A percentile compares a stretch with the other conserved stretches of the same genome.
These are phyloP conservation scores for Vinca minor DNA, from an alignment of 257 asterid species.

Conservation along the genomic window DNA sequence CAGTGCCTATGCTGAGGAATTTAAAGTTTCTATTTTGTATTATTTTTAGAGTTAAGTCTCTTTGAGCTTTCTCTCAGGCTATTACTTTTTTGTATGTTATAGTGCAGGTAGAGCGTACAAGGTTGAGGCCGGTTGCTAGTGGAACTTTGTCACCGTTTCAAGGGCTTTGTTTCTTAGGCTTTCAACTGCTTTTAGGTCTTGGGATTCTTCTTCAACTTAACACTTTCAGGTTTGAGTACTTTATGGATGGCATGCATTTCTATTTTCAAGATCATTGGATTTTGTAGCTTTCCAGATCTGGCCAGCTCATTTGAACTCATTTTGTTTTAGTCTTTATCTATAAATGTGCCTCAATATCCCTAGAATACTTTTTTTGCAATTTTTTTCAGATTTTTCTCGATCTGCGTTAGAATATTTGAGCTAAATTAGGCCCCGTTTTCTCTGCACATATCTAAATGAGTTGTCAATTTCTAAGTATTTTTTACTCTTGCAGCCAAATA, in stretches of 20 bases:
- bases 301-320: neutral
- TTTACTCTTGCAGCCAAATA: constrained; percentile 49
- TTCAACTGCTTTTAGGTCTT: constrained; percentile 79
- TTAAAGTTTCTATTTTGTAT: neutral
- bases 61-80: neutral
- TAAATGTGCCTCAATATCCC: neutral
- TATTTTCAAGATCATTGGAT: neutral
- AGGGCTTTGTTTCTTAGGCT: constrained; percentile 78
- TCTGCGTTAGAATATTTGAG: neutral
- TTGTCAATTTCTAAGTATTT: neutral
- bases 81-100: constrained; percentile 5
- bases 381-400: neutral
- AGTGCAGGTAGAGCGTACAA: constrained; percentile 89
- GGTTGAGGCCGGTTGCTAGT: constrained; percentile 82
- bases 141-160: constrained; percentile 73
- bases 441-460: neutral
- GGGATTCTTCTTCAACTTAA: constrained; percentile 84
- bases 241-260: neutral
- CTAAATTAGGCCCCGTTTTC: neutral
- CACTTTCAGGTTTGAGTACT: constrained; percentile 52
- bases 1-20: neutral
- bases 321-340: neutral
- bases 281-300: neutral
- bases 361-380: neutral
- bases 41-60: neutral